Evolutionary conservation across 768 basidiomycete genomes (phyloP), one percentile per base, ranked within the genome.

Genomic region (Cyclocybe aegerita): DNA sequence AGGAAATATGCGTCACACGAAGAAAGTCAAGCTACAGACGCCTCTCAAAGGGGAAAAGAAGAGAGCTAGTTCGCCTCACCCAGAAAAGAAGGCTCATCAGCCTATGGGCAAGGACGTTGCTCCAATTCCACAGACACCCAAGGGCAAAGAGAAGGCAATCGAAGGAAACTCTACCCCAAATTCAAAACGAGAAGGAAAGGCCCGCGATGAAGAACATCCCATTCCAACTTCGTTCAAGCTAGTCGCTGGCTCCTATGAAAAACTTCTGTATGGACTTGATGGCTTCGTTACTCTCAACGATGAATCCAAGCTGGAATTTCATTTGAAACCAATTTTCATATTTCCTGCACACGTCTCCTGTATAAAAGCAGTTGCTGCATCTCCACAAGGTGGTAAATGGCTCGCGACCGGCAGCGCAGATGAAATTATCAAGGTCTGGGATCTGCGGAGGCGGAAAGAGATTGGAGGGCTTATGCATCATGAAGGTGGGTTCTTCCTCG

Each of bases 381-480:
- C 90, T 0, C 93, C 93, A 3, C 70, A 81, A 3, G 93, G 94
- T 31, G 93, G 93, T 1, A 98, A 97, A 71, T 98, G 94, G 93
- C 77, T 98, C 11, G 96, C 93, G 7, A 93, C 89, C 0, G 97
- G 94, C 6, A 93, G 92, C 56, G 81, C 90, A n/a, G 97, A 99
- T 64, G 97, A 98, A 67, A 90, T 95, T 43, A 73, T 98, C 60
- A 98, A 98, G 66, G 86, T 99, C 7, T 99, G 97, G 97, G 94
- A 98, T 72, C 67, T 99, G 52, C 79, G 86, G 47, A 74, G 94
- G 62, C 75, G 86, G 66, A 97, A 97, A 70, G 96, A 99, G 67
- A 81, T 99, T 45, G 97, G 97, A 31, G 91, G 89, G 39, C 71
- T 99, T 46, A 90, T 94, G 82, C 93, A 97, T 50, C 96, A 98